These are phyloP conservation scores for Dactylellina haptotyla DNA, from an alignment of 2,329 filamentous ascomycete species.

Conservation along the genomic window DNA sequence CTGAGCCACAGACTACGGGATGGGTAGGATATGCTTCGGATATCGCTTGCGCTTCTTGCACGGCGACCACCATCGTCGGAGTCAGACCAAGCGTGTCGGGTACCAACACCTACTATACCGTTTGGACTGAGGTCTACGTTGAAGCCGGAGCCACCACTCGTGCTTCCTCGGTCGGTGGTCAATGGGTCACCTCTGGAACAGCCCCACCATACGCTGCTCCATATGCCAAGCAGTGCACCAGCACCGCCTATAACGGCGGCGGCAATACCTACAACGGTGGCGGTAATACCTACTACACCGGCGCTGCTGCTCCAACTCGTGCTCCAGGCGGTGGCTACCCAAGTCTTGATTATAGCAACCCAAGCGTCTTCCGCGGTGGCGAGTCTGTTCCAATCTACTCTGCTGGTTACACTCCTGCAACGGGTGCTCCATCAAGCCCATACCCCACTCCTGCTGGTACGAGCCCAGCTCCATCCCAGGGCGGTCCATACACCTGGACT, in stretches of 20 bases:
- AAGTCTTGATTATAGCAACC: constrained; percentile 36
- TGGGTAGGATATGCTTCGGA: constrained; percentile 48
- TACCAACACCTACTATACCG: constrained; percentile 32
- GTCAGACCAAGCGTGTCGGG: constrained; percentile 24
- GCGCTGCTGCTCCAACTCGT: neutral
- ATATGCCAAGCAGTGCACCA: constrained; percentile 36
- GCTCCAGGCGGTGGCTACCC: constrained; percentile 20
- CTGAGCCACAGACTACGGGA: constrained; percentile 38
- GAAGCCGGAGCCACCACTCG: constrained; percentile 31
- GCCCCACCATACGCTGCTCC: constrained; percentile 36
- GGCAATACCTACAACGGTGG: constrained; percentile 3
- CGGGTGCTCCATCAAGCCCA: neutral
- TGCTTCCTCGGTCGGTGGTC: constrained; percentile 8
- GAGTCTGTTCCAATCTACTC: constrained; percentile 34
- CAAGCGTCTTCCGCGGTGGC: constrained; percentile 41
- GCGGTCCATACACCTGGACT: constrained; percentile 30
- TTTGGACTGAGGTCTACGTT: constrained; percentile 48
- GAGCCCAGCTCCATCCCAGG: neutral
- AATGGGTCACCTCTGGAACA: constrained; percentile 27
- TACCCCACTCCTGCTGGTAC: neutral
- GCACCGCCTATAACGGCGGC: neutral
- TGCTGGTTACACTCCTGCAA: constrained; percentile 13
- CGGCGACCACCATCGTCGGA: constrained; percentile 43
- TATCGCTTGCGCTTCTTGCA: constrained; percentile 44
- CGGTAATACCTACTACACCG: constrained; percentile 1